Evolutionary conservation across 495 filamentous ascomycete species (phyloP).

Genomic region (Aspergillus funiculosus): DNA sequence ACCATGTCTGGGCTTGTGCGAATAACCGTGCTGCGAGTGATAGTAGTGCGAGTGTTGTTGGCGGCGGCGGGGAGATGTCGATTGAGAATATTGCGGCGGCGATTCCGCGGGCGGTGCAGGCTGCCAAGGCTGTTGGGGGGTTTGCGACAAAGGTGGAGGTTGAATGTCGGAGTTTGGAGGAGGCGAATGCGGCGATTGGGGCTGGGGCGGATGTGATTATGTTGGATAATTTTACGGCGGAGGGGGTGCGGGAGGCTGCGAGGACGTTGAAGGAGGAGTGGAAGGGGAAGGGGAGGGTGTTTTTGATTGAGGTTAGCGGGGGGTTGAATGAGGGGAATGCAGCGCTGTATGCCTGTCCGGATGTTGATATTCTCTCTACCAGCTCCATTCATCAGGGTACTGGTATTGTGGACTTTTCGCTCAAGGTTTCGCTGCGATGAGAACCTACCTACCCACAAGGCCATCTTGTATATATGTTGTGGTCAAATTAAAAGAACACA

Average conservation of each 20-base stretch:
- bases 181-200: constrained; percentile 82
- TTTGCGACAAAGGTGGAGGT: constrained; percentile 95
- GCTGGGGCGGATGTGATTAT: constrained; percentile 95
- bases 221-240: constrained; percentile 87
- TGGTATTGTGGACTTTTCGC: constrained; percentile 86
- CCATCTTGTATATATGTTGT: no score
- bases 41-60: no score
- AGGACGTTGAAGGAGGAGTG: constrained; percentile 68
- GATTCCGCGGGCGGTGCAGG: constrained; percentile 74
- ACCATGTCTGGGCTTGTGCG: constrained; percentile 83
- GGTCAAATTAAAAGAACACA: no score
- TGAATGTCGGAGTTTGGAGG: constrained; percentile 77
- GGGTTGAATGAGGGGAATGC: constrained; percentile 85
- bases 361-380: constrained; percentile 91
- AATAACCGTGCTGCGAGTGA: constrained; percentile 34
- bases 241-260: constrained; percentile 68
- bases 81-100: constrained; percentile 47
- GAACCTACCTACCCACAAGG: no score
- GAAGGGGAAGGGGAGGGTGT: constrained; percentile 48
- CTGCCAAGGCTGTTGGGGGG: constrained; percentile 78
- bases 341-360: constrained; percentile 68
- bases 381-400: constrained; percentile 96
- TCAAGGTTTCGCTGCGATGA: constrained; percentile 72
- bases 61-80: constrained; percentile 1
- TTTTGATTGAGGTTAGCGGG: constrained; percentile 87